phyloP scores from a whole-genome alignment of 495 filamentous ascomycete species.

The Xylaria sp. region DNA sequence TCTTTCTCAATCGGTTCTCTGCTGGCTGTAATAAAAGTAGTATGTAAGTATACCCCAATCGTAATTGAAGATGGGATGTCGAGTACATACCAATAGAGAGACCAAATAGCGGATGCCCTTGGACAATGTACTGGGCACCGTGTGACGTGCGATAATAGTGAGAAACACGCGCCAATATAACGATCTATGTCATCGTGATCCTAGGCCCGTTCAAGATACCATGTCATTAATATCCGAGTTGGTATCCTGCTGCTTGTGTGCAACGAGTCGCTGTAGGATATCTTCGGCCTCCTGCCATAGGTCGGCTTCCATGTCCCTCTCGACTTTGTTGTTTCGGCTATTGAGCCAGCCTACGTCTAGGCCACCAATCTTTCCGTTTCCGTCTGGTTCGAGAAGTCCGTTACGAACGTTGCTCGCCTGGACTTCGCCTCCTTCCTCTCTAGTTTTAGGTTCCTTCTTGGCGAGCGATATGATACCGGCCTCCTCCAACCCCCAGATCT shows the following conservation, averaged over 20 bases:
- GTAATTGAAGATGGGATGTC: not conserved
- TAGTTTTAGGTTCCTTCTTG: conserved; percentile 33
- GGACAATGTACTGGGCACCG: not conserved
- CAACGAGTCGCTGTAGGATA: conserved; percentile 36
- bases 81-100: not conserved
- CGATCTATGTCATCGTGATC: not conserved
- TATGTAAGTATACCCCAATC: not conserved
- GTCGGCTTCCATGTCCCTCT: conserved; percentile 79
- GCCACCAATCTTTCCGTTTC: conserved; percentile 63
- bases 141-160: not conserved
- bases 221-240: not conserved
- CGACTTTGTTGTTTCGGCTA: conserved; percentile 76
- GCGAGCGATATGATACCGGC: conserved; percentile 69
- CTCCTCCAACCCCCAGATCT: conserved; percentile 81
- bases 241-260: conserved; percentile 1
- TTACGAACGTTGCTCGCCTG: conserved; percentile 30
- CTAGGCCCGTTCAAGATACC: not conserved
- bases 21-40: not conserved
- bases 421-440: conserved; percentile 35
- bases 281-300: conserved; percentile 68
- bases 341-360: conserved; percentile 88
- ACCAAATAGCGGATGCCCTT: not conserved
- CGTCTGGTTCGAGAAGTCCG: conserved; percentile 49
- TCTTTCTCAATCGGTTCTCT: no score
- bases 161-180: not conserved